Percentiles rank a stretch among this genome's conserved stretches.
Conservation (phyloP, 2,329 filamentous ascomycete species). For the Aspergillus candidus region DNA sequence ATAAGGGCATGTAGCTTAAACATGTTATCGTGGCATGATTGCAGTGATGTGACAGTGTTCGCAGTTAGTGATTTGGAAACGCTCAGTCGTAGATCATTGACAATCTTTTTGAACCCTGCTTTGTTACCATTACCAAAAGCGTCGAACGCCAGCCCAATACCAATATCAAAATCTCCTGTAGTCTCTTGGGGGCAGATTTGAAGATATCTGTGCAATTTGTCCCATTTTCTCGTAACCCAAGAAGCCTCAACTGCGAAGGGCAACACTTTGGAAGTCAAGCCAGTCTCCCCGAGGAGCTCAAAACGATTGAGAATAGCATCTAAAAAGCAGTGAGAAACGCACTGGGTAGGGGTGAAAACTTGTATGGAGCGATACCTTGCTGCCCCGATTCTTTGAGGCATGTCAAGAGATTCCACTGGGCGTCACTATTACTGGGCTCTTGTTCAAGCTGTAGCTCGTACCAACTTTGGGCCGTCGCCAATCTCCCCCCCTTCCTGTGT, state of each 20-base stretch:
- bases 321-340: conserved; percentile 28
- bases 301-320: conserved; percentile 83
- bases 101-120: conserved; percentile 49
- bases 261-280: conserved; percentile 57
- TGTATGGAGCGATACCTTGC: conserved; percentile 56
- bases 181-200: conserved; percentile 25
- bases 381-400: conserved; percentile 95
- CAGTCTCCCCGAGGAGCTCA: conserved; percentile 60
- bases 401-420: conserved; percentile 75
- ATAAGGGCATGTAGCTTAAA: conserved; percentile 80
- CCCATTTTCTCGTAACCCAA: conserved; percentile 83
- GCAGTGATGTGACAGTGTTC: conserved; percentile 71
- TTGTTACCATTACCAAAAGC: conserved; percentile 52
- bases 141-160: conserved; percentile 62
- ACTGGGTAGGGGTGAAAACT: neutral
- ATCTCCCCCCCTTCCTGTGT: conserved; percentile 85
- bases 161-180: conserved; percentile 71
- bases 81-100: conserved; percentile 62
- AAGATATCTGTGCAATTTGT: conserved; percentile 64
- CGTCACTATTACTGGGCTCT: conserved; percentile 66
- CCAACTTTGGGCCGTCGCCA: conserved; percentile 95
- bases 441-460: conserved; percentile 86
- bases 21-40: conserved; percentile 77
- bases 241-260: conserved; percentile 86
- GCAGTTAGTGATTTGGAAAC: conserved; percentile 69